These are phyloP conservation scores for Starmerella floris DNA, from an alignment of 805 yeast genomes.

Conservation along the genomic window DNA sequence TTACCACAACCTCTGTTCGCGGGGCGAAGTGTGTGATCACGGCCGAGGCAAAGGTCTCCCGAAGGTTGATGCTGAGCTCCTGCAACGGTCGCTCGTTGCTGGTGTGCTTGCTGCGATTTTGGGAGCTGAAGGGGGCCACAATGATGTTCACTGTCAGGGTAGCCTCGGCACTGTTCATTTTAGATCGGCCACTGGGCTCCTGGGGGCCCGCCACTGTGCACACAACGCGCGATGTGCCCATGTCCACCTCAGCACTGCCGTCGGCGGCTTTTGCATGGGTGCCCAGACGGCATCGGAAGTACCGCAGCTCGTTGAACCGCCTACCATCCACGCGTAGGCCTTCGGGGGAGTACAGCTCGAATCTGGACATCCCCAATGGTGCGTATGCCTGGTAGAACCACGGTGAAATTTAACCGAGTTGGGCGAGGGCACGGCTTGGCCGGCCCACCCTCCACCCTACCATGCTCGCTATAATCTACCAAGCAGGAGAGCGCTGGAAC, in stretches of 20 bases:
- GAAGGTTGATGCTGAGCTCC: constrained; percentile 27
- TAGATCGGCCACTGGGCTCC: constrained; percentile 53
- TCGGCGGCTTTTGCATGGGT: constrained; percentile 75
- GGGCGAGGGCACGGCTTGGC: too few species aligned
- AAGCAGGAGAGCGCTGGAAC: too few species aligned
- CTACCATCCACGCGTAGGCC: constrained; percentile 87
- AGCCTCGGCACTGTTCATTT: constrained; percentile 37
- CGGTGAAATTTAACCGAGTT: too few species aligned
- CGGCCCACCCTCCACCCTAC: too few species aligned
- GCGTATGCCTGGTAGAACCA: background rate
- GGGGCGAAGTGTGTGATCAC: constrained; percentile 65
- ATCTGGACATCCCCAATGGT: constrained; percentile 13
- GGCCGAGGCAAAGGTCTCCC: constrained; percentile 36
- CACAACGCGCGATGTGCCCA: constrained; percentile 79
- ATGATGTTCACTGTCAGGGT: constrained; percentile 50
- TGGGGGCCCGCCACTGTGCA: constrained; percentile 82
- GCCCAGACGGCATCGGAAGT: constrained; percentile 65
- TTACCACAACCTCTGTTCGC: constrained; percentile 64
- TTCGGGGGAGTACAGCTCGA: constrained; percentile 85
- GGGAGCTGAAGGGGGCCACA: constrained; percentile 69
- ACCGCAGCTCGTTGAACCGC: constrained; percentile 83
- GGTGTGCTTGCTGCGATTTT: constrained; percentile 56
- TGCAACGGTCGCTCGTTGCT: constrained; percentile 42
- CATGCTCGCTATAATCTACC: too few species aligned
- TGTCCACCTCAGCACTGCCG: constrained; percentile 85